Conservation (phyloP, 164 flowering plant species). For the Stephania japonica region DNA sequence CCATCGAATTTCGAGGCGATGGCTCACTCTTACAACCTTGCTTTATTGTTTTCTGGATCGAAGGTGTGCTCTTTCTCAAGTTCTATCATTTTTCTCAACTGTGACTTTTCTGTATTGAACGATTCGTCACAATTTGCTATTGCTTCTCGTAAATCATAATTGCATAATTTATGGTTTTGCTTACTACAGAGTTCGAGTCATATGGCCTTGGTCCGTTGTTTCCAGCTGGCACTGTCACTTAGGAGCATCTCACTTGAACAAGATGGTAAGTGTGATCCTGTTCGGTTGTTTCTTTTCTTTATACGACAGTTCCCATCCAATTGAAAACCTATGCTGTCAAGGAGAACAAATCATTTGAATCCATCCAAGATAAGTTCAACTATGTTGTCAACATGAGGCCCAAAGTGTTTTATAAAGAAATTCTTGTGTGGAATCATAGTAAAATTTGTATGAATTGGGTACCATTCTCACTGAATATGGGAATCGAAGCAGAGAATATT, state of each 20-base stretch:
- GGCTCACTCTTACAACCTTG: slow-evolving; percentile 65
- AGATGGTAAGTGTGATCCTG: slow-evolving; percentile 38
- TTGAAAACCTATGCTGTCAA: not conserved
- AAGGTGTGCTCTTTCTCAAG: slow-evolving; percentile 43
- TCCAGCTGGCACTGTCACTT: slow-evolving; percentile 85
- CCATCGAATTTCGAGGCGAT: slow-evolving; percentile 80
- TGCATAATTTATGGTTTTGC: slow-evolving; percentile 4
- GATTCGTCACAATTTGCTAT: not conserved
- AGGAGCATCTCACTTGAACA: slow-evolving; percentile 59
- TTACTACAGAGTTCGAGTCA: slow-evolving; percentile 57
- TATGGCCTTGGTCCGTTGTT: slow-evolving; percentile 51
- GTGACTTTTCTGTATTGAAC: not conserved
- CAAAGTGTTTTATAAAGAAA: too few species aligned
- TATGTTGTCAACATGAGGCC: not conserved
- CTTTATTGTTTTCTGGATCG: slow-evolving; percentile 48
- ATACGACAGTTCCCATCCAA: not conserved
- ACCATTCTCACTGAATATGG: not conserved
- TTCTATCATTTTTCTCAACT: not conserved
- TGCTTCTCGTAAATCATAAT: too few species aligned
- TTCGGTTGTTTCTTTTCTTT: not conserved
- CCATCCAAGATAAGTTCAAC: not conserved
- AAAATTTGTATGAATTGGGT: not conserved
- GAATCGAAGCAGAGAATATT: not conserved
- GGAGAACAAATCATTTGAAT: not conserved
- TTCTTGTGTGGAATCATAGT: not conserved